phyloP scores from a whole-genome alignment of 176 grass and related monocot species.

The Stipa capillata region DNA sequence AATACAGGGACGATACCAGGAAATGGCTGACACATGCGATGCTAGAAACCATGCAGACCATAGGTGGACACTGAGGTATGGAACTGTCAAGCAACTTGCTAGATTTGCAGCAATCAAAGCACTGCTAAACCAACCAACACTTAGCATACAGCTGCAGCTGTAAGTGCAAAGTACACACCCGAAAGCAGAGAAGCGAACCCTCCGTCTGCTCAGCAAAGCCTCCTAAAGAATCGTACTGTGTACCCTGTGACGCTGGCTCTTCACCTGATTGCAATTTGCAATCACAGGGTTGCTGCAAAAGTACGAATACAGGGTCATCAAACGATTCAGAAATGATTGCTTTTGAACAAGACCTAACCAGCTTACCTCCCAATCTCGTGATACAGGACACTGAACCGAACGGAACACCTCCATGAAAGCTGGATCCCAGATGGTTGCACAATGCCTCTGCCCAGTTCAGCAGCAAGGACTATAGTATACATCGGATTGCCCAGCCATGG shows the following conservation, averaged over 20 bases:
- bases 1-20: not conserved
- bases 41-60: constrained; percentile 7
- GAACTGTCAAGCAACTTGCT: not conserved
- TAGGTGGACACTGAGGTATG: not conserved
- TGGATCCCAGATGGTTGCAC: not conserved
- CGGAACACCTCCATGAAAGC: not conserved
- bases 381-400: not conserved
- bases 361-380: not conserved
- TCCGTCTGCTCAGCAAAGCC: not conserved
- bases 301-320: not conserved
- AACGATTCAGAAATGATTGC: not conserved
- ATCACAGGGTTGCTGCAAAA: not conserved
- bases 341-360: not conserved
- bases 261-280: not conserved
- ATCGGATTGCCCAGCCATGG: constrained; percentile 17
- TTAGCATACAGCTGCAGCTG: constrained; percentile 11
- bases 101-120: constrained; percentile 4
- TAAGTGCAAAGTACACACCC: not conserved
- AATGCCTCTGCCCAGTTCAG: not conserved
- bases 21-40: not conserved
- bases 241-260: not conserved
- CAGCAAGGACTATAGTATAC: not conserved
- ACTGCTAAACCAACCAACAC: not conserved
- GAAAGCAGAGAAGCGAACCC: constrained; percentile 4
- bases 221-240: not conserved